Base-by-base conservation (phyloP, 2,329 filamentous ascomycete species). In the Didymella segeticola region DNA sequence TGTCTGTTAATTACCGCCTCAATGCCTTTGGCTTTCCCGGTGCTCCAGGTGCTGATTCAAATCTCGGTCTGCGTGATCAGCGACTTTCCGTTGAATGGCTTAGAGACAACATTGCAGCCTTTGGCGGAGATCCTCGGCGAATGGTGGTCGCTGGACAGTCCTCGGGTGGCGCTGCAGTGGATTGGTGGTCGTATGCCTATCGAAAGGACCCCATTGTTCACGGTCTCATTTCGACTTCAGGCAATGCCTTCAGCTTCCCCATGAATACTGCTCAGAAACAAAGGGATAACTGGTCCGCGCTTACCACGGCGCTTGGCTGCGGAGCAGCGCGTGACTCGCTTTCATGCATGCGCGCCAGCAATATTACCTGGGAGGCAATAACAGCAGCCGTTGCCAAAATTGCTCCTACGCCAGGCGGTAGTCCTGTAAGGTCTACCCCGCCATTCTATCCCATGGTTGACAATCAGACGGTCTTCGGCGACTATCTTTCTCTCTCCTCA, bases 21-120 rank as follows among this genome's bases (percentile, higher is more conserved):
- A 72, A 74, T 53, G 69, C 74, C 39, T 69, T 75, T 20, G 72
- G 72, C 0, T 76, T 75, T 26, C 67, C 72, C 5, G 69, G 68
- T 33, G 64, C 66, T 20, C 60, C 56, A 11, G 67, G 61, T 11
- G 33, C 66, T 20, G 53, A 58, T 7, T 63, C 76, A 38, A 85
- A 85, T 53, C 62, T 82, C 2, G 83, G 81, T 1, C 66, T 85
- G 5, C 73, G 78, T 5, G 83, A 87, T 61, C 83, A 86, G 60
- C 76, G 83, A 2, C 60, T 77, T 12, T 81, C 80, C 0, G 63
- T 84, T 0, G 78, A 83, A 65, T 85, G 82, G 82, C 67, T 82
- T 0, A 72, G 72, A 3, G 72, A 78, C 36, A 83, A 84, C 61
- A 80, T 84, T 20, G 75, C 63, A 8, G 67, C 69, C 1, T 85